phyloP scores from a whole-genome alignment of 202 grass and related monocot genomes.

The Hordeum pubiflorum region DNA sequence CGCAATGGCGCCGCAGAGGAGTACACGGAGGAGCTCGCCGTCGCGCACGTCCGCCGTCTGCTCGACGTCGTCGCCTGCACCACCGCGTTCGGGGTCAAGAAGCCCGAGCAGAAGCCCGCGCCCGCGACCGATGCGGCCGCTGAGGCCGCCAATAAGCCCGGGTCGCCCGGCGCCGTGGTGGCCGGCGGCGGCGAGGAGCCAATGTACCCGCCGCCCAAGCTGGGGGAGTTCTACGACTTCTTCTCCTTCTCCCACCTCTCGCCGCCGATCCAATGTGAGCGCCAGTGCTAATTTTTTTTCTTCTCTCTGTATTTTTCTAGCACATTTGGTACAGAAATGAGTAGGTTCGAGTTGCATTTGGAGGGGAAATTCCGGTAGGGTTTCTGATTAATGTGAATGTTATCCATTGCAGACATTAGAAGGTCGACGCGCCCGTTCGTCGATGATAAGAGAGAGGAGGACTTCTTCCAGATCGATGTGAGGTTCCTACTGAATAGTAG shows the following conservation, averaged over 20 bases:
- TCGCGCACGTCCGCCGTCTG: conserved; percentile 66
- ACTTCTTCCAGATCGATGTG: conserved; percentile 97
- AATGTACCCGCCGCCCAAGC: conserved; percentile 89
- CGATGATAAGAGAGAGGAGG: conserved; percentile 73
- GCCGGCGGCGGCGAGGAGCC: conserved; percentile 53
- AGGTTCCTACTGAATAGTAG: conserved; percentile 21
- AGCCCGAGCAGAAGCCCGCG: conserved; percentile 34
- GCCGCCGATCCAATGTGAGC: conserved; percentile 71
- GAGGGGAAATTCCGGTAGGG: too few relatives aligned
- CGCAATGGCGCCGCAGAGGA: conserved; percentile 44
- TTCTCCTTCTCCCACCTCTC: conserved; percentile 86
- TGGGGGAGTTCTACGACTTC: conserved; percentile 91
- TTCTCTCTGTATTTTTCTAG: not conserved
- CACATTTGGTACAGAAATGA: not conserved
- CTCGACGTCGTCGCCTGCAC: conserved; percentile 88
- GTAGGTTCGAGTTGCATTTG: not conserved
- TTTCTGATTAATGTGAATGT: not conserved
- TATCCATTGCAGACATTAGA: conserved; percentile 61
- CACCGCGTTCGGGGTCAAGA: conserved; percentile 54
- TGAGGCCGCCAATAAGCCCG: conserved; percentile 20
- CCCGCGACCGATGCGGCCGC: conserved; percentile 24
- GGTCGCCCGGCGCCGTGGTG: conserved; percentile 19
- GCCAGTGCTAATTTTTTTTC: not conserved
- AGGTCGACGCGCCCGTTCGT: conserved; percentile 63
- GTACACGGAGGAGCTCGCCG: conserved; percentile 84